phyloP scores from a whole-genome alignment of 192 early-diverging fungal species.

The Backusella sp. region DNA sequence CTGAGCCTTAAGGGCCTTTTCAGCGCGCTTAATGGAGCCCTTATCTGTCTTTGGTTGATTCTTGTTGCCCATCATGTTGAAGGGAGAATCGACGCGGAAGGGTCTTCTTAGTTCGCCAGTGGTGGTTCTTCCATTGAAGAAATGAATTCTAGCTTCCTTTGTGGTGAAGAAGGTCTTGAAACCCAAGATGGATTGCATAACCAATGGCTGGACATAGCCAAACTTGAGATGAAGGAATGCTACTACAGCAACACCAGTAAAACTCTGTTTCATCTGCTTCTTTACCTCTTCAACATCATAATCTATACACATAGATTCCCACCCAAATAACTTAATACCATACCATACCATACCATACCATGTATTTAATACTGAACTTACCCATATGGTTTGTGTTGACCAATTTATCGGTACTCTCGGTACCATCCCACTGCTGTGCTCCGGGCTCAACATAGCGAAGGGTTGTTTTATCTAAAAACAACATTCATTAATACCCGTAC shows the following conservation, averaged over 20 bases:
- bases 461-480: slow-evolving; percentile 62
- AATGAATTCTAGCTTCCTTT: slow-evolving; percentile 75
- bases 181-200: slow-evolving; percentile 81
- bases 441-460: slow-evolving; percentile 77
- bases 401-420: slow-evolving; percentile 34
- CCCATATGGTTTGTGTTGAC: slow-evolving; percentile 26
- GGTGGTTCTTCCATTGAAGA: slow-evolving; percentile 66
- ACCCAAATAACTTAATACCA: neutral
- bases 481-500: neutral
- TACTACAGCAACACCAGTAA: slow-evolving; percentile 69
- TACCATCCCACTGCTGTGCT: slow-evolving; percentile 45
- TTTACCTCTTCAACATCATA: slow-evolving; percentile 76
- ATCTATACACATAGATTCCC: slow-evolving; percentile 35
- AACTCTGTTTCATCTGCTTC: slow-evolving; percentile 65
- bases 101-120: slow-evolving; percentile 78
- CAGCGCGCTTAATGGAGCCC: slow-evolving; percentile 49
- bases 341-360: neutral
- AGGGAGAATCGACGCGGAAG: slow-evolving; percentile 73
- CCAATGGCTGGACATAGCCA: slow-evolving; percentile 81
- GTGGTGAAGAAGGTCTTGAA: slow-evolving; percentile 64
- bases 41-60: slow-evolving; percentile 44
- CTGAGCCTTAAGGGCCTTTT: slow-evolving; percentile 39
- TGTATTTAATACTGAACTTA: neutral
- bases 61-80: slow-evolving; percentile 47
- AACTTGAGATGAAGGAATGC: slow-evolving; percentile 84